Evolutionary conservation across 768 basidiomycete species (phyloP).

Genomic region (Phanerochaete sordida): DNA sequence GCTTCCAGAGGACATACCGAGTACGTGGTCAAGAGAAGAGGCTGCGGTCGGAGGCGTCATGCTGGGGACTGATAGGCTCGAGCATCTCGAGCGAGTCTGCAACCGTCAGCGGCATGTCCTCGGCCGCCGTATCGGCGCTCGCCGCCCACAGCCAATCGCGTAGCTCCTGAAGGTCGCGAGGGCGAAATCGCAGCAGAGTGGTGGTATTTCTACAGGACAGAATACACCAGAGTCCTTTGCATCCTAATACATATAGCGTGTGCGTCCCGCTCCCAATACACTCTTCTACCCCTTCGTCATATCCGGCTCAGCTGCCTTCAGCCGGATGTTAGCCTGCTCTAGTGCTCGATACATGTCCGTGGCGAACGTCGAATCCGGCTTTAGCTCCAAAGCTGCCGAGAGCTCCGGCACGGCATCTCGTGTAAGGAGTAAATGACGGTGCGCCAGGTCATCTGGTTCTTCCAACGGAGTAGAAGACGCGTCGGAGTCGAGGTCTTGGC

Average conservation of each 20-base stretch:
- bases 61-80: not conserved
- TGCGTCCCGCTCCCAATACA: too few species aligned
- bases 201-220: not conserved
- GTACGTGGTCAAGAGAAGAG: not conserved
- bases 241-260: too few species aligned
- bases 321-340: conserved; percentile 46
- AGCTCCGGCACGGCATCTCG: conserved; percentile 53
- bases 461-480: conserved; percentile 12
- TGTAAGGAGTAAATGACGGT: conserved; percentile 40
- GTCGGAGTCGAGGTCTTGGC: conserved; percentile 14
- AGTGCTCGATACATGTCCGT: conserved; percentile 61
- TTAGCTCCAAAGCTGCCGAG: conserved; percentile 41
- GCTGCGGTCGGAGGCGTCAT: not conserved
- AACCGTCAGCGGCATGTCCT: too few species aligned
- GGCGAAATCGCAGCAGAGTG: too few species aligned
- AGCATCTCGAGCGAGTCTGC: not conserved
- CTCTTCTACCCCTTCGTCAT: not conserved
- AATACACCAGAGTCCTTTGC: not conserved
- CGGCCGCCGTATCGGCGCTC: too few species aligned
- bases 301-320: conserved; percentile 14
- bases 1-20: not conserved
- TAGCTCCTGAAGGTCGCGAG: too few species aligned
- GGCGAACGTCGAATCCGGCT: conserved; percentile 34
- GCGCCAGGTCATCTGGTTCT: conserved; percentile 4
- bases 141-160: too few species aligned